These are phyloP conservation scores for Malus hybrid DNA, from an alignment of 331 rosid species.

Conservation along the genomic window DNA sequence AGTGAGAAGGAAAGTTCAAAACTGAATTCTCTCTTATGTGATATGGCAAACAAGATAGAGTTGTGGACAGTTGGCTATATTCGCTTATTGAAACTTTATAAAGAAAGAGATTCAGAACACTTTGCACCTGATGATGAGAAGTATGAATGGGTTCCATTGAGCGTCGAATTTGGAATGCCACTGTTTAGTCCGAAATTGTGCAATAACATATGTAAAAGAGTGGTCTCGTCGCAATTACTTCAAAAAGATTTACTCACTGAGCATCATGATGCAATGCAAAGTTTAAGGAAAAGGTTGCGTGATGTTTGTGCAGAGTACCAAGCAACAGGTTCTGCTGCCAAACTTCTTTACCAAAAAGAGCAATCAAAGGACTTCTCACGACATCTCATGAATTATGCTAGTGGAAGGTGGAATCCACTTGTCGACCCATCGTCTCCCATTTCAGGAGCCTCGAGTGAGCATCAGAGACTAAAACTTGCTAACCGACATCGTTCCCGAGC, in stretches of 20 bases:
- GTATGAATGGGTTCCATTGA: conserved; percentile 93
- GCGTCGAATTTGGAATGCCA: conserved; percentile 90
- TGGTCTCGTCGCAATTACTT: conserved; percentile 76
- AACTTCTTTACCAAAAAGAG: conserved; percentile 80
- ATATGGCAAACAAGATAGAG: conserved; percentile 56
- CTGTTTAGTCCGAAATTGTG: conserved; percentile 81
- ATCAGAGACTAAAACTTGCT: conserved; percentile 67
- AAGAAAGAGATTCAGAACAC: conserved; percentile 42
- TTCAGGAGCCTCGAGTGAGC: conserved; percentile 54
- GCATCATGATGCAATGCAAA: conserved; percentile 82
- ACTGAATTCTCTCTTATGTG: conserved; percentile 54
- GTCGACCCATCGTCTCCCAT: conserved; percentile 79
- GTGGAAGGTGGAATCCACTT: conserved; percentile 89
- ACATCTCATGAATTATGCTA: conserved; percentile 59
- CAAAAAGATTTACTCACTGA: conserved; percentile 57
- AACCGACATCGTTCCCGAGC: conserved; percentile 57
- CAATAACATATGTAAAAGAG: conserved; percentile 62
- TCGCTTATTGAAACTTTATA: conserved; percentile 62
- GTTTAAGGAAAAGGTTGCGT: conserved; percentile 66
- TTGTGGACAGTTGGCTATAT: conserved; percentile 85
- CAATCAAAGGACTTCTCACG: conserved; percentile 53
- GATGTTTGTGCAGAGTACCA: conserved; percentile 78
- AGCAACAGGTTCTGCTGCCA: conserved; percentile 78
- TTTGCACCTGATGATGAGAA: conserved; percentile 44
- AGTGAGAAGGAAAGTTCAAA: conserved; percentile 49